phyloP scores from a whole-genome alignment of 2,329 filamentous ascomycete genomes.

The Metarhizium humberi region DNA sequence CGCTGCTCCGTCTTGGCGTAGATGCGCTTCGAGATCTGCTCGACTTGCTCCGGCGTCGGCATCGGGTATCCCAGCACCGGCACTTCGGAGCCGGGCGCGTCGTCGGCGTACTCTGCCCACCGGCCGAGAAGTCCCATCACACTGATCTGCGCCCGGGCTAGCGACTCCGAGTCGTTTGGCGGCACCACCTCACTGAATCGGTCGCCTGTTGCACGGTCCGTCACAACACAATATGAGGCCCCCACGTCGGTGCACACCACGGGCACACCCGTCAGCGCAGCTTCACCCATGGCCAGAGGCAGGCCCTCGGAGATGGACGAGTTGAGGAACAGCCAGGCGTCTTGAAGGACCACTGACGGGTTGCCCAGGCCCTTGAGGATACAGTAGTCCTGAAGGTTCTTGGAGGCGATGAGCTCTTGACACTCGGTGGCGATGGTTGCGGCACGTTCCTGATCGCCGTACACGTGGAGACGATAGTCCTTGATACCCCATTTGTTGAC shows the following conservation, averaged over 20 bases:
- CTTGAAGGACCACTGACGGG: not conserved
- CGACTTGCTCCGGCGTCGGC: not conserved
- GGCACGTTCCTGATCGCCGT: not conserved
- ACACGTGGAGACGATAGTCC: not conserved
- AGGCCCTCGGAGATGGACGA: not conserved
- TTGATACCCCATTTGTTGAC: not conserved
- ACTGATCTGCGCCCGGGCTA: not conserved
- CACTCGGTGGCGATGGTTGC: not conserved
- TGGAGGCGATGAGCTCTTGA: not conserved
- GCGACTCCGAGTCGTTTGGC: not conserved
- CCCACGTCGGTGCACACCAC: not conserved
- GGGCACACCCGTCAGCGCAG: not conserved
- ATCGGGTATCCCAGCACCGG: not conserved
- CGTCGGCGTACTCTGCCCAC: not conserved
- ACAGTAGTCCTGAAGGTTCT: not conserved
- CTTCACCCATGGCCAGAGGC: not conserved
- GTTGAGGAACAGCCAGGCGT: conserved; percentile 1
- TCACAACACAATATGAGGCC: not conserved
- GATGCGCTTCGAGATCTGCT: not conserved
- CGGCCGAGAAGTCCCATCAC: not conserved
- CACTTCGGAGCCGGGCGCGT: not conserved
- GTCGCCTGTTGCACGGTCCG: not conserved
- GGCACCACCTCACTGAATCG: not conserved
- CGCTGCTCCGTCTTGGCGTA: not conserved
- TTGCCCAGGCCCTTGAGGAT: conserved; percentile 1